Base-by-base conservation (phyloP, 495 filamentous ascomycete genomes). In the Apodospora peruviana region DNA sequence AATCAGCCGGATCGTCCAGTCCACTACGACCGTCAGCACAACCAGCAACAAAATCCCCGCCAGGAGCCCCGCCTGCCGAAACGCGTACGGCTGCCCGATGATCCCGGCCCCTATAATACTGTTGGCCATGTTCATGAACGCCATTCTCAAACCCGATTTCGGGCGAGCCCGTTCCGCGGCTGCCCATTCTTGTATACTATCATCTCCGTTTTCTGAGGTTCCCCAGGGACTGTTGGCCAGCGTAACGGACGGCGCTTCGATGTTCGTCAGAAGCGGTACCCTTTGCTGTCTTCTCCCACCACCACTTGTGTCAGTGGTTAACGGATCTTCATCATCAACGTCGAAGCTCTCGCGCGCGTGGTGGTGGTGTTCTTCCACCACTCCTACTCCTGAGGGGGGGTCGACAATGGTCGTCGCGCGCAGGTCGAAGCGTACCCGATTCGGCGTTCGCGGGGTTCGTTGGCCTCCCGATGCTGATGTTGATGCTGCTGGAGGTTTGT, bases 61-160 rank as follows among this genome's bases (percentile, higher is more conserved):
- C 1, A 84, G 53, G 57, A 98, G 75, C 2, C 93, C 93, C 12
- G 93, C 91, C 62, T 97, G 89, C 21, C 82, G 79, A 57, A 98
- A 85, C 7, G 93, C 93, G 69, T 97, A 97, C 8, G 93, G 90
- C 65, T 97, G 94, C 2, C 89, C 93, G 62, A 98, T 97, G 56
- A 98, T 98, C 1, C 93, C 93, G 3, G 93, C 93, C 10, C 93
- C 93, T 66, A 98, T 97, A 57, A 98, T 98, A 53, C 84, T 90
- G 65, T 98, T 98, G 38, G 91, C 90, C 93, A 98, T 98, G 67
- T 98, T 98, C 88, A 96, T 95, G 54, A 98, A 97, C 8, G 77
- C 77, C 17, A 65, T 64, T 3, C 67, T 50, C 32, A 80, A 44
- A 0, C 71, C 72, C 5, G 65, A 72, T 56, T 75, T 77, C 19